A percentile compares a stretch with the other conserved stretches of the same genome.
These are phyloP conservation scores for Rhizodiscina lignyota DNA, from an alignment of 495 filamentous ascomycete species.

Conservation along the genomic window DNA sequence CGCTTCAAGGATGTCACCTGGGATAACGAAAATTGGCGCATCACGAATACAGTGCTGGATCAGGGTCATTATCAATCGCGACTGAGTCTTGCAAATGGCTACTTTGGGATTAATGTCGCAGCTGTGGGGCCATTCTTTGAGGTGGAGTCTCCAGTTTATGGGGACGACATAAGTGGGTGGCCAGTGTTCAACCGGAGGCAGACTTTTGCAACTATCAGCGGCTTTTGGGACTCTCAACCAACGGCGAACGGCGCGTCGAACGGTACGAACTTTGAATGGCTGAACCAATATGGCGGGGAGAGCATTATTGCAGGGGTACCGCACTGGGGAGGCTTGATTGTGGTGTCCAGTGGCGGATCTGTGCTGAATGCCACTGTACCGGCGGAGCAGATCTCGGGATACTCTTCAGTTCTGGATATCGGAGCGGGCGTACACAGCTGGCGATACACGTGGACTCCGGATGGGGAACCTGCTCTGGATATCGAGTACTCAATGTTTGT, in stretches of 20 bases:
- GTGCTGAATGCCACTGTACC: conserved; percentile 46
- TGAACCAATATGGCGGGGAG: conserved; percentile 55
- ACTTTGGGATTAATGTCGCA: conserved; percentile 35
- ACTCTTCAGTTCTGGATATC: conserved; percentile 45
- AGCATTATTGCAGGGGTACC: conserved; percentile 60
- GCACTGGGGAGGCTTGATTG: conserved; percentile 46
- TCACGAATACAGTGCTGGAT: conserved; percentile 35
- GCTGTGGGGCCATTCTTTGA: conserved; percentile 57
- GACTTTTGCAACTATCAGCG: conserved; percentile 56
- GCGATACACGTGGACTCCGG: conserved; percentile 50
- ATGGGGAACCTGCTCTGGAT: conserved; percentile 29
- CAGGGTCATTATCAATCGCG: conserved; percentile 48
- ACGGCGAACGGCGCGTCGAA: conserved; percentile 41
- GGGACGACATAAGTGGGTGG: conserved; percentile 47
- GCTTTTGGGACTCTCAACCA: conserved; percentile 57
- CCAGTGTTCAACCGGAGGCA: conserved; percentile 51
- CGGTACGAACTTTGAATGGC: conserved; percentile 54
- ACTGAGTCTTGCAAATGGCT: conserved; percentile 44
- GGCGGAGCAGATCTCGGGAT: conserved; percentile 39
- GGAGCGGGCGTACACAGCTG: conserved; percentile 45
- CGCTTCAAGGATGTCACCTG: conserved; percentile 26
- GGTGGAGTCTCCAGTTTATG: conserved; percentile 24
- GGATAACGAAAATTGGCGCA: conserved; percentile 46
- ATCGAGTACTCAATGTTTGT: conserved; percentile 44
- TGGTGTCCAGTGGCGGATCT: conserved; percentile 38